A percentile compares a stretch with the other conserved stretches of the same genome.
Evolutionary conservation across 164 flowering plant genomes (phyloP).

Genomic region (Vitis rupestris): DNA sequence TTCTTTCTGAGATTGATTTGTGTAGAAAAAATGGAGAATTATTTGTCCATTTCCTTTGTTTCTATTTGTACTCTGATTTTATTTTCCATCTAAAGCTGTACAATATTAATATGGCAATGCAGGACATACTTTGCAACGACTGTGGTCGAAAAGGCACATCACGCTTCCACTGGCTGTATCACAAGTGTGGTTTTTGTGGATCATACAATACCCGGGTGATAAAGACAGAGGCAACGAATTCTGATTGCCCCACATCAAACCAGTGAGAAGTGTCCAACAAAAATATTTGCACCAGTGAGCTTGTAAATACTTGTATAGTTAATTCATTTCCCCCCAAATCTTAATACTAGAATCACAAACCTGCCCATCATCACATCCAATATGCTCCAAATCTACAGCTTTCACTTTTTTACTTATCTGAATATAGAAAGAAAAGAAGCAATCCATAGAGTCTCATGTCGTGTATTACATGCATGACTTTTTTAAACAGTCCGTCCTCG

Average conservation of each 20-base stretch:
- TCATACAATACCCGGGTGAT: conserved; percentile 91
- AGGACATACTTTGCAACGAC: conserved; percentile 94
- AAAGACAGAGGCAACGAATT: conserved; percentile 34
- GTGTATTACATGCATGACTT: too few relatives aligned
- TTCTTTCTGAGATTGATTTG: too few relatives aligned
- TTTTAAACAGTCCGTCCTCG: background rate
- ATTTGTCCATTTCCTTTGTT: too few relatives aligned
- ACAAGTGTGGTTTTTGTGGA: conserved; percentile 82
- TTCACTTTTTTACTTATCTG: too few relatives aligned
- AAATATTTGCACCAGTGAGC: background rate
- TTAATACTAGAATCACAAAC: background rate
- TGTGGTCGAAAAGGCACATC: conserved; percentile 71
- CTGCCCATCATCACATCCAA: background rate
- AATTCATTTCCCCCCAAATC: conserved; percentile 13
- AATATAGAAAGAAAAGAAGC: background rate
- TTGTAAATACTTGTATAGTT: conserved; percentile 24
- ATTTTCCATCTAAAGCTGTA: background rate
- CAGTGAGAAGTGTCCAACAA: conserved; percentile 7
- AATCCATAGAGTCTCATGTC: background rate
- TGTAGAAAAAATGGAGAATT: too few relatives aligned
- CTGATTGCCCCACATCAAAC: conserved; percentile 31
- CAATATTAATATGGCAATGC: conserved; percentile 16
- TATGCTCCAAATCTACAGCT: background rate
- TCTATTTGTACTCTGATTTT: background rate
- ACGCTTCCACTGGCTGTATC: conserved; percentile 92